Evolutionary conservation across 2,329 filamentous ascomycete species (phyloP), one percentile per base, ranked within the genome.

Genomic region (Colletotrichum sp.): DNA sequence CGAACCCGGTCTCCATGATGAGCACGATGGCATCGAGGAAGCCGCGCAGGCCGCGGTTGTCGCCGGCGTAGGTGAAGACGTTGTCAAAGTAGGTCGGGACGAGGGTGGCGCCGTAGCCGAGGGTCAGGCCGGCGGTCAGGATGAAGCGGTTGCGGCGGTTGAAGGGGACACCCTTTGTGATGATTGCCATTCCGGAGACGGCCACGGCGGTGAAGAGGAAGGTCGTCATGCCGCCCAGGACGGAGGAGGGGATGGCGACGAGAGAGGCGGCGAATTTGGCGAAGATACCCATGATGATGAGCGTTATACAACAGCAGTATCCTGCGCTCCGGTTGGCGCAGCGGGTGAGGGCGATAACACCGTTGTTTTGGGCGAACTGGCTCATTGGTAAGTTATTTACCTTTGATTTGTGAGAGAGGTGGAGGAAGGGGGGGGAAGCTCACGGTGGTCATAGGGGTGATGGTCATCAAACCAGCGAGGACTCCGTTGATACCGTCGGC

Each of bases 111-210:
- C 92, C 92, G 78, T 95, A 95, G 36, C 95, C 95, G 32, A 96
- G 86, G 0, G 94, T 89, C 36, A 97, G 87, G 0, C 93, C 91
- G 0, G 94, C 93, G 0, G 95, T 96, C 13, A 97, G 89, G 80
- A 97, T 95, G 86, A 97, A 97, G 28, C 95, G 90, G 80, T 94
- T 96, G 68, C 95, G 92, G 49, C 95, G 91, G n/a, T 91, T 95
- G 82, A 96, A 96, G 0, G 91, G 89, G 3, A 94, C 91, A 44
- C 90, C 90, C 21, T 91, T 91, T 5, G 91, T 88, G 77, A 97
- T 92, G 79, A 97, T 96, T 65, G 94, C 90, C 77, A 97, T 91
- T 79, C 95, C 95, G 0, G 93, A 94, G 2, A 95, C 93, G 3
- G 94, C 92, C 8, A 97, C 95, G 6, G 94, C 91, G 75, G 89